phyloP scores from a whole-genome alignment of 73 alveolate genomes.

The Strombidium stylifer region DNA sequence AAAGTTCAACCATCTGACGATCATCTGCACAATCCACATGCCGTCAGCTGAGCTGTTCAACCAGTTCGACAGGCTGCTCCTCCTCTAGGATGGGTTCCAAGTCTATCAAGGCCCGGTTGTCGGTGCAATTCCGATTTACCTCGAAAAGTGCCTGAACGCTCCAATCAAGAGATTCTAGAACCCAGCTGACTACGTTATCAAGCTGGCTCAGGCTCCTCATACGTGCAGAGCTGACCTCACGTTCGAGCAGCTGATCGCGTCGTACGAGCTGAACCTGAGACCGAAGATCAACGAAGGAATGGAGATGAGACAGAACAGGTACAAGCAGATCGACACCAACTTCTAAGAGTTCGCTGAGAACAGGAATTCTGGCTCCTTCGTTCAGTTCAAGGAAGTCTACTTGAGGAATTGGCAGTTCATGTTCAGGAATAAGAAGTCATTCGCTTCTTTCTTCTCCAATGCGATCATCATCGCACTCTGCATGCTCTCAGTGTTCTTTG shows the following conservation, averaged over 20 bases:
- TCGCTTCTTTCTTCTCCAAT: constrained; percentile 8
- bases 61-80: constrained; percentile 40
- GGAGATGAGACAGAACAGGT: not conserved
- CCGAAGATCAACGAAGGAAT: constrained; percentile 4
- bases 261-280: not conserved
- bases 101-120: constrained; percentile 41
- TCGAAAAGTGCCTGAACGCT: not conserved
- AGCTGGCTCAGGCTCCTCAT: not conserved
- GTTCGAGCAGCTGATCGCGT: not conserved
- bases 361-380: constrained; percentile 2
- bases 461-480: not conserved
- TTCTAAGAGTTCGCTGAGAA: constrained; percentile 15
- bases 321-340: constrained; percentile 24
- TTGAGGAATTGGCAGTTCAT: constrained; percentile 9
- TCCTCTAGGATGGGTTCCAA: constrained; percentile 41
- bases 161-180: not conserved
- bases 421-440: constrained; percentile 23
- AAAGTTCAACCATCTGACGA: constrained; percentile 17
- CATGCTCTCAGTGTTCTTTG: not conserved
- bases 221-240: not conserved
- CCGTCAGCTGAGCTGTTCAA: constrained; percentile 45
- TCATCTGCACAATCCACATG: constrained; percentile 50
- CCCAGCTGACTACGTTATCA: not conserved
- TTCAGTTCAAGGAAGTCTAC: constrained; percentile 23
- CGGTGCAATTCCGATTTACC: not conserved